Base-by-base conservation (phyloP, 441 rosid genomes). In the Hura crepitans region DNA sequence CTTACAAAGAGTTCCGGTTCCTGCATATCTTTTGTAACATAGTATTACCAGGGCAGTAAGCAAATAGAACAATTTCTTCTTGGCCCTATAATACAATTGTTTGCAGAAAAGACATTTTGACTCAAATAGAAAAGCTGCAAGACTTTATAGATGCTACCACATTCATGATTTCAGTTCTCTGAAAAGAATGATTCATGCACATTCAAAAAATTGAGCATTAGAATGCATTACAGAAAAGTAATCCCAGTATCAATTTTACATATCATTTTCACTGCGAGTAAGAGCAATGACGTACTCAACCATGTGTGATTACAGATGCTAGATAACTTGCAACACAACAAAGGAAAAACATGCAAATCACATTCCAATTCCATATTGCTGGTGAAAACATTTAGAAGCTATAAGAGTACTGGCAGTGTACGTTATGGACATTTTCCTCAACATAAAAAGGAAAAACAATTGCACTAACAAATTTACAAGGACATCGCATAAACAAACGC, bases 381-480 rank as follows among this genome's bases (percentile, higher is more conserved):
- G 35, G 9, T 53, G 20, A 42, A 73, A 60, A 37, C 60, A 59
- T 27, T 31, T 46, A 58, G 35, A 66, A 66, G 35, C 61, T 73
- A 54, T 33, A 72, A 30, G 37, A 47, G 59, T 35, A 5, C 5
- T 30, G 56, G 11, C 42, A 57, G 30, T 69, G 43, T 28, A 61
- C 55, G 13, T 49, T 69, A 78, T 75, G 70, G 56, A 71, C 82
- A 78, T 65, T 62, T 71, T 73, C 65, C 66, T 69, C 76, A 71
- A 56, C 69, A 35, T 25, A 28, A 10, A 33, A 28, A 18, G 23
- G 13, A n/a, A 70, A n/a, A 35, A 71, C 12, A 68, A 70, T 68
- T 18, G 69, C 69, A 60, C 69, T 69, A 70, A 71, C 30, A 71
- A 62, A 76, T 81, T 70, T 79, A 81, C 75, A 81, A 54, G 57